These are phyloP conservation scores for Beta corolliflora DNA, from an alignment of 179 eudicot genomes.

Conservation along the genomic window DNA sequence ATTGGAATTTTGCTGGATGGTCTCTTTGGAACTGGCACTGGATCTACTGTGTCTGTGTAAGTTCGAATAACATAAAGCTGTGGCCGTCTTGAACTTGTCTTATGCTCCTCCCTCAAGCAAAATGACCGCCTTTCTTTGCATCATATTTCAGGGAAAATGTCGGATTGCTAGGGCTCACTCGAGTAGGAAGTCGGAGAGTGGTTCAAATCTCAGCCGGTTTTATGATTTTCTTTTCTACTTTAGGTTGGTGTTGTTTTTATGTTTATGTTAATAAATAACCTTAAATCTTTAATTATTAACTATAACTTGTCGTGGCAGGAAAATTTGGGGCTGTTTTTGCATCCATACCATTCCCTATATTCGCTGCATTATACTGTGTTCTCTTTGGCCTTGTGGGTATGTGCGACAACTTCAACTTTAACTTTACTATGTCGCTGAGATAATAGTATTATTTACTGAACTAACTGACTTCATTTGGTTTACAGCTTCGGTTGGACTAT, in stretches of 20 bases:
- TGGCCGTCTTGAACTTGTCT: background rate
- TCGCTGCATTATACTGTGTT: conserved; percentile 84
- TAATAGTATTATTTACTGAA: background rate
- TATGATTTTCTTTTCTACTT: conserved; percentile 92
- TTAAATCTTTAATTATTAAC: background rate
- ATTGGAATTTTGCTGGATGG: conserved; percentile 89
- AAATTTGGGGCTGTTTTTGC: conserved; percentile 99
- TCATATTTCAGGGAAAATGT: conserved; percentile 79
- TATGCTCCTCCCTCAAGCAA: background rate
- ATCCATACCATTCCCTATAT: conserved; percentile 94
- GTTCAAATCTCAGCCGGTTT: conserved; percentile 98
- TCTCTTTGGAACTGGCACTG: conserved; percentile 85
- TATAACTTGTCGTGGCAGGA: conserved; percentile 52
- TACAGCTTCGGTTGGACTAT: conserved; percentile 96
- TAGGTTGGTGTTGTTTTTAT: conserved; percentile 51
- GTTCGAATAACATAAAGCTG: conserved; percentile 10
- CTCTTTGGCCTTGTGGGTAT: conserved; percentile 95
- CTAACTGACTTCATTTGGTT: background rate
- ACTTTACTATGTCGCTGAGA: background rate
- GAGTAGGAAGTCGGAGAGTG: conserved; percentile 98
- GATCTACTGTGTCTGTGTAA: conserved; percentile 97
- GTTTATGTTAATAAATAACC: background rate
- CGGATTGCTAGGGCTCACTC: conserved; percentile 90
- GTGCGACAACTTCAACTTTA: conserved; percentile 21
- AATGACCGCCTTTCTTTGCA: background rate